Conservation (phyloP, 2,329 filamentous ascomycete genomes). For the Colletotrichum sp. region DNA sequence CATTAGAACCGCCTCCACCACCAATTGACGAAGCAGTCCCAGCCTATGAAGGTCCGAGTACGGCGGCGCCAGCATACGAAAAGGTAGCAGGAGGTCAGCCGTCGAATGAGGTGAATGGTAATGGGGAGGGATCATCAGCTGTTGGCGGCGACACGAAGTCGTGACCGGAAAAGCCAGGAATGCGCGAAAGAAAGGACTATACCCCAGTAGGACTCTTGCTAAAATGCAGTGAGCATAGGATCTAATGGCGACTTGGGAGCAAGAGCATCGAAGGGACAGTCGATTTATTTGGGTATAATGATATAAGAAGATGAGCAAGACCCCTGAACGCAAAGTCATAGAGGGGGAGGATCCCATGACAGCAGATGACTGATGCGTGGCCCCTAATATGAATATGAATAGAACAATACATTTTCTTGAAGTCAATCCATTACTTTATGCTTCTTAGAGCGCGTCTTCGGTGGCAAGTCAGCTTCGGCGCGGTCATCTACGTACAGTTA, state of each 20-base stretch:
- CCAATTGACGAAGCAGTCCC: not conserved
- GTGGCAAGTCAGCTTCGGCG: not conserved
- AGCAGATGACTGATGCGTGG: too few species aligned
- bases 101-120: not conserved
- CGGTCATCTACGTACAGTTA: fast-evolving
- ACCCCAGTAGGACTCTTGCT: fast-evolving
- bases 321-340: too few species aligned
- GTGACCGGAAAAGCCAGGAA: not conserved
- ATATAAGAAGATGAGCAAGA: too few species aligned
- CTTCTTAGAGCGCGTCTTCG: not conserved
- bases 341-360: too few species aligned
- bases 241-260: not conserved
- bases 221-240: not conserved
- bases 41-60: not conserved
- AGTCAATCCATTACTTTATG: not conserved
- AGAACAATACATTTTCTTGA: fast-evolving
- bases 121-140: not conserved
- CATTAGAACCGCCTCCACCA: not conserved
- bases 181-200: too few species aligned
- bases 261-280: not conserved
- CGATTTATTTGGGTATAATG: too few species aligned
- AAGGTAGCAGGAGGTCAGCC: not conserved
- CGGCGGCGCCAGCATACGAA: not conserved
- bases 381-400: not conserved
- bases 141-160: not conserved